These are phyloP conservation scores for Fusarium sp. DNA, from an alignment of 2,329 filamentous ascomycete species.

Conservation along the genomic window DNA sequence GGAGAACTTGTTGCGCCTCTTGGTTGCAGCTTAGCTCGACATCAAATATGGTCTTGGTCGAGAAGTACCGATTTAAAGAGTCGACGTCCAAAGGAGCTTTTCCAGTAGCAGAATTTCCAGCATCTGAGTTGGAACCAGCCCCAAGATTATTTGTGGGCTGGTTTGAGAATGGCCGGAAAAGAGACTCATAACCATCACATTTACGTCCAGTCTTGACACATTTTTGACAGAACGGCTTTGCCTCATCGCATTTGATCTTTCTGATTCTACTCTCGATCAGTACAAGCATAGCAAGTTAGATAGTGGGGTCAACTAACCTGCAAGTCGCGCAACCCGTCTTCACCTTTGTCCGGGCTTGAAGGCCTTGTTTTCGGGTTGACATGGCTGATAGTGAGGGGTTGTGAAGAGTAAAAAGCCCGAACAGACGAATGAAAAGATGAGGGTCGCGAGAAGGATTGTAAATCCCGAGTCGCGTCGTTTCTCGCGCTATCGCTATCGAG, in stretches of 20 bases:
- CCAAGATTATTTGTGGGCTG: conserved; percentile 15
- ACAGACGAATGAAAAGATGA: conserved; percentile 20
- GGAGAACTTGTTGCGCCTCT: conserved; percentile 54
- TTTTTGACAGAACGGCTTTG: conserved; percentile 50
- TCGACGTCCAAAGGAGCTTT: conserved; percentile 45
- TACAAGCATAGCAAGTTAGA: background rate
- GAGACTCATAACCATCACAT: conserved; percentile 57
- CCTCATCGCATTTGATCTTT: conserved; percentile 53
- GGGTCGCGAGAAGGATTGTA: background rate
- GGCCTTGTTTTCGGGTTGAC: conserved; percentile 6
- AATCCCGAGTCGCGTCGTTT: background rate
- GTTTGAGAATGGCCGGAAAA: conserved; percentile 47
- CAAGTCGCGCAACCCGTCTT: conserved; percentile 58
- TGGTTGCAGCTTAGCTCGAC: conserved; percentile 51
- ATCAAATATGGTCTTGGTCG: conserved; percentile 55
- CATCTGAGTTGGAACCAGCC: conserved; percentile 17
- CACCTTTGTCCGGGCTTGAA: conserved; percentile 46
- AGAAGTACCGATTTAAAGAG: conserved; percentile 54
- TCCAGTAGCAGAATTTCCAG: conserved; percentile 4
- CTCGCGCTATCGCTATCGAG: background rate
- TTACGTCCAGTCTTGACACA: conserved; percentile 53
- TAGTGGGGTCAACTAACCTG: conserved; percentile 48
- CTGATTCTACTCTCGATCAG: conserved; percentile 43
- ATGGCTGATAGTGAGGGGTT: conserved; percentile 22
- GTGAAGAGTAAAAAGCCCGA: conserved; percentile 8